Evolutionary conservation across 805 yeast genomes (phyloP).

Genomic region (Metschnikowia borealis): DNA sequence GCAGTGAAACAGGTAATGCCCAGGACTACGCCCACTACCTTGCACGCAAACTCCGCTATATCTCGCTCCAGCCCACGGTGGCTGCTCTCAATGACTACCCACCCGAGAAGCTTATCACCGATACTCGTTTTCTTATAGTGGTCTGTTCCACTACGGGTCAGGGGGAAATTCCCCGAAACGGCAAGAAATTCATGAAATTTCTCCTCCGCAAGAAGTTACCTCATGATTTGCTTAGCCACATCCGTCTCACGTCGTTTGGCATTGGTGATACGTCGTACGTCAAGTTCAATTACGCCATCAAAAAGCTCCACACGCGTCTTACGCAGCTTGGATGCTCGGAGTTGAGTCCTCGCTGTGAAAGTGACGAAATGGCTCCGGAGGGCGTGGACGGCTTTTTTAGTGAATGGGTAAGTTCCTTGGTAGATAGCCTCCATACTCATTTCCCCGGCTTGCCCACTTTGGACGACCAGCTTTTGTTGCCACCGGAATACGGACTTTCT

Average conservation of each 20-base stretch:
- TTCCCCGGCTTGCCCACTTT: constrained; percentile 23
- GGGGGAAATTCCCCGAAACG: constrained; percentile 85
- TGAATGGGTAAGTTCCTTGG: constrained; percentile 61
- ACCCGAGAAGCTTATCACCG: constrained; percentile 47
- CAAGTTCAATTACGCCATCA: constrained; percentile 80
- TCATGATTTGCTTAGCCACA: constrained; percentile 52
- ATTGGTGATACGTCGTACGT: constrained; percentile 93
- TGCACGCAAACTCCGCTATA: constrained; percentile 50
- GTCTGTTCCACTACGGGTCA: constrained; percentile 92
- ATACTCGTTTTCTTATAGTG: constrained; percentile 45
- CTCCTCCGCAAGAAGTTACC: constrained; percentile 65
- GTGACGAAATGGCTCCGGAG: constrained; percentile 79
- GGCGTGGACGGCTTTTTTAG: constrained; percentile 75
- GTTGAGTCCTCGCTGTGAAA: constrained; percentile 72
- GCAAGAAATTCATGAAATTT: constrained; percentile 68
- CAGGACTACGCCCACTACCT: constrained; percentile 76
- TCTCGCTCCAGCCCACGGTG: constrained; percentile 46
- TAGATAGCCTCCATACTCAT: constrained; percentile 24
- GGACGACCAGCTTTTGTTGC: constrained; percentile 25
- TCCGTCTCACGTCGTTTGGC: constrained; percentile 74
- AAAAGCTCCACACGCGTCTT: constrained; percentile 74
- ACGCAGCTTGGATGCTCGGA: constrained; percentile 79
- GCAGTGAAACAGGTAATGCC: constrained; percentile 91
- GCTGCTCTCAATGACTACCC: constrained; percentile 59
- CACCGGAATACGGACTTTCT: constrained; percentile 23